These are phyloP conservation scores for Xylariaceae sp. DNA, from an alignment of 2,329 filamentous ascomycete species.

Conservation along the genomic window DNA sequence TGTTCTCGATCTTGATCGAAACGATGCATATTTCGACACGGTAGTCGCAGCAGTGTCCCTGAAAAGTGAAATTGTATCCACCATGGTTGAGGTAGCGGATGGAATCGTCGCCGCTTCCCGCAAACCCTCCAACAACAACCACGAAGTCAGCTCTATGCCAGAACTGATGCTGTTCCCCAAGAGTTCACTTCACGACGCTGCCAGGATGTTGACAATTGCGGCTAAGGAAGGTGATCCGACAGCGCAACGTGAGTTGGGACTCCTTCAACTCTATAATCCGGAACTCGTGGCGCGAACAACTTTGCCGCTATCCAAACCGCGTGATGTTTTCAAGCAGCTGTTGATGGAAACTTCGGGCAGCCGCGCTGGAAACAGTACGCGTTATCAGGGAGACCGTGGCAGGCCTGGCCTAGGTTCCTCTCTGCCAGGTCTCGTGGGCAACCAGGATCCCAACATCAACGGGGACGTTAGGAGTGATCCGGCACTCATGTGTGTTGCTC, in stretches of 20 bases:
- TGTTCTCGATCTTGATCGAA: conserved; percentile 57
- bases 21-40: conserved; percentile 85
- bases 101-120: conserved; percentile 63
- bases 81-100: conserved; percentile 73
- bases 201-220: conserved; percentile 84
- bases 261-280: conserved; percentile 88
- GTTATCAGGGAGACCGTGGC: conserved; percentile 31
- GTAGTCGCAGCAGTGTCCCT: conserved; percentile 81
- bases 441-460: conserved; percentile 33
- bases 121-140: conserved; percentile 34
- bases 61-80: conserved; percentile 80
- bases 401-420: conserved; percentile 27
- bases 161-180: conserved; percentile 41
- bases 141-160: conserved; percentile 26
- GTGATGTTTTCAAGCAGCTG: conserved; percentile 85
- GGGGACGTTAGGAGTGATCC: conserved; percentile 66
- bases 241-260: conserved; percentile 86
- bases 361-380: conserved; percentile 31
- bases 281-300: conserved; percentile 77
- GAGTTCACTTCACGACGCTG: conserved; percentile 71
- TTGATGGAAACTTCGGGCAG: conserved; percentile 67
- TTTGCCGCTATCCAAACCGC: conserved; percentile 74
- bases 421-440: conserved; percentile 25
- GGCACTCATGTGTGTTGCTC: conserved; percentile 84
- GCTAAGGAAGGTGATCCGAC: conserved; percentile 86